phyloP scores from a whole-genome alignment of 495 filamentous ascomycete species.

The Penicillium cataractarum region DNA sequence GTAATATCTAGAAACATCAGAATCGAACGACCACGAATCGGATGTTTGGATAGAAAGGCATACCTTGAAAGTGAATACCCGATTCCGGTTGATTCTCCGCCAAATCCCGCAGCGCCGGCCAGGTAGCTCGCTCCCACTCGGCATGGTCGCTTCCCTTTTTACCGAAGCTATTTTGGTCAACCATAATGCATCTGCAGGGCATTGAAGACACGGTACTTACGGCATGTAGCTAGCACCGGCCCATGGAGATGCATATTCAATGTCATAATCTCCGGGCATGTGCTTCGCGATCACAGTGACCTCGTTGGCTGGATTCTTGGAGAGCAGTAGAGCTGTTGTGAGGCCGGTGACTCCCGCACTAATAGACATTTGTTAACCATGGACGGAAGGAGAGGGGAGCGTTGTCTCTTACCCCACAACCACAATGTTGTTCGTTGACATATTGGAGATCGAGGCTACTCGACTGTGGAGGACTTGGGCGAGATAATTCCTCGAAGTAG shows the following conservation, averaged over 20 bases:
- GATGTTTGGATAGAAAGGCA: slow-evolving; percentile 4
- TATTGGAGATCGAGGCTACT: background rate
- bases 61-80: slow-evolving; percentile 82
- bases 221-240: slow-evolving; percentile 91
- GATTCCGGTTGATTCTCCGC: slow-evolving; percentile 77
- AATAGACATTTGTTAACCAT: background rate
- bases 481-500: background rate
- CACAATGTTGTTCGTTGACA: slow-evolving; percentile 10
- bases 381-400: background rate
- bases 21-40: background rate
- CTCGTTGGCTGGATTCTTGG: slow-evolving; percentile 63
- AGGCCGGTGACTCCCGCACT: slow-evolving; percentile 89
- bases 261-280: slow-evolving; percentile 61
- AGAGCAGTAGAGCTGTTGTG: slow-evolving; percentile 79
- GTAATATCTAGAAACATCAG: slow-evolving; percentile 41
- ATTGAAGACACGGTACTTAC: slow-evolving; percentile 50
- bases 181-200: background rate
- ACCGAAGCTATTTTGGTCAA: slow-evolving; percentile 48
- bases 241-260: slow-evolving; percentile 91
- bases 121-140: slow-evolving; percentile 64
- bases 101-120: slow-evolving; percentile 63
- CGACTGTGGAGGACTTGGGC: background rate
- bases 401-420: slow-evolving; percentile 5
- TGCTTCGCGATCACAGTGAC: slow-evolving; percentile 80
- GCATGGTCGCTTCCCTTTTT: slow-evolving; percentile 49